Percentiles rank a stretch among this genome's conserved stretches.
phyloP scores from a whole-genome alignment of 208 protist species.

The Angomonas deanei region DNA sequence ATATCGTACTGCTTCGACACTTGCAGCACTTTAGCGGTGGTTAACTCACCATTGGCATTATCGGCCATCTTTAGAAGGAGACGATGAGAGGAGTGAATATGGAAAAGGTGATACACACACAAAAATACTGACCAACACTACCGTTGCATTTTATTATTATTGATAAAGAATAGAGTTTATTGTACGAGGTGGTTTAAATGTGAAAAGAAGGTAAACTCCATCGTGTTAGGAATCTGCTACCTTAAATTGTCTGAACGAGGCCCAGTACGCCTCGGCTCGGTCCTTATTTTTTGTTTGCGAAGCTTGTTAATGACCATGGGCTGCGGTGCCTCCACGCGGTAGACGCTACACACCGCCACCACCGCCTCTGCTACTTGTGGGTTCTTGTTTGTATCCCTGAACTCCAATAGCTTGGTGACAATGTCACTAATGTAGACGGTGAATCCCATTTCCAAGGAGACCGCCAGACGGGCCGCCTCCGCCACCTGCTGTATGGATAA shows the following conservation, averaged over 20 bases:
- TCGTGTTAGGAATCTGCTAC: neutral
- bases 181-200: too few relatives aligned
- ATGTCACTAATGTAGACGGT: conserved; percentile 43
- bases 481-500: conserved; percentile 52
- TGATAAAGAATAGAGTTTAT: neutral
- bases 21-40: conserved; percentile 30
- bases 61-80: neutral
- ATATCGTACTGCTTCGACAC: conserved; percentile 67
- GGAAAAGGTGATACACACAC: neutral
- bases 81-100: too few relatives aligned
- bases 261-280: conserved; percentile 30
- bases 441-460: conserved; percentile 85
- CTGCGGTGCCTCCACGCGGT: conserved; percentile 63
- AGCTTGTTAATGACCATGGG: conserved; percentile 37
- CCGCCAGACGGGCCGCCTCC: conserved; percentile 40
- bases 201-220: too few relatives aligned
- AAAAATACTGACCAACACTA: neutral
- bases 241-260: conserved; percentile 2
- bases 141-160: neutral
- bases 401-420: conserved; percentile 67
- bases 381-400: conserved; percentile 41
- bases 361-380: conserved; percentile 36
- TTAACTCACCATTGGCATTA: conserved; percentile 12
- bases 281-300: conserved; percentile 37
- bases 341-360: conserved; percentile 71